Percentiles rank a stretch among this genome's conserved stretches.
Evolutionary conservation across 2,329 filamentous ascomycete species (phyloP).

Genomic region (Botryotinia narcissicola): DNA sequence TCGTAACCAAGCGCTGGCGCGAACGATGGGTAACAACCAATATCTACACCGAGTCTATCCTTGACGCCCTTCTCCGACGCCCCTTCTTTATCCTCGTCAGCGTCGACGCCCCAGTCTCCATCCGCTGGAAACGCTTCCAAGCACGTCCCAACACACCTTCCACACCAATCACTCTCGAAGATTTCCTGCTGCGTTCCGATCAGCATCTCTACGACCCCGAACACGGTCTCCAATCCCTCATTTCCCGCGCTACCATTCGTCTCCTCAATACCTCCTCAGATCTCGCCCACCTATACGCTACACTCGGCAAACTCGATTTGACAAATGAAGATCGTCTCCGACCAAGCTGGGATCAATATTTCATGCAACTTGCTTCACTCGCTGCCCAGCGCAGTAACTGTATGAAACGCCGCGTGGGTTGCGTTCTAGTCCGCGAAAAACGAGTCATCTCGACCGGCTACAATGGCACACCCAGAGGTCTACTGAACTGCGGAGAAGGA

Average conservation of each 20-base stretch:
- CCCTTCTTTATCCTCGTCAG: conserved; percentile 94
- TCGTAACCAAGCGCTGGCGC: conserved; percentile 81
- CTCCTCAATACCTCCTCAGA: conserved; percentile 81
- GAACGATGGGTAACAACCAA: conserved; percentile 83
- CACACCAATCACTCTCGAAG: conserved; percentile 45
- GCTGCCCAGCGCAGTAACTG: conserved; percentile 91
- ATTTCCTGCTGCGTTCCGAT: conserved; percentile 62
- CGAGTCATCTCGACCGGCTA: conserved; percentile 94
- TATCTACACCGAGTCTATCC: conserved; percentile 67
- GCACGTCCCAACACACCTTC: conserved; percentile 42
- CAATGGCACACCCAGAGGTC: conserved; percentile 90
- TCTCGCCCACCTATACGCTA: conserved; percentile 67
- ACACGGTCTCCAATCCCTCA: conserved; percentile 69
- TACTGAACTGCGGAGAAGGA: conserved; percentile 88
- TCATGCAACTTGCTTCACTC: conserved; percentile 93
- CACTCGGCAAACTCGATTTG: conserved; percentile 73
- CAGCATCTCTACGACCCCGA: conserved; percentile 67
- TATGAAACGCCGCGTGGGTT: conserved; percentile 96
- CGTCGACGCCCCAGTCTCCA: conserved; percentile 81
- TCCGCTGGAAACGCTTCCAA: conserved; percentile 79
- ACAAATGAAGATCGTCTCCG: conserved; percentile 75
- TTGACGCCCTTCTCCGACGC: conserved; percentile 73
- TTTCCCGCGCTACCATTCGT: conserved; percentile 77
- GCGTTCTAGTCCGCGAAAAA: conserved; percentile 81
- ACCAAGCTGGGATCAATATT: conserved; percentile 94